A percentile compares a stretch with the other conserved stretches of the same genome.
Conservation (phyloP, 768 basidiomycete genomes). For the Suillus plorans region DNA sequence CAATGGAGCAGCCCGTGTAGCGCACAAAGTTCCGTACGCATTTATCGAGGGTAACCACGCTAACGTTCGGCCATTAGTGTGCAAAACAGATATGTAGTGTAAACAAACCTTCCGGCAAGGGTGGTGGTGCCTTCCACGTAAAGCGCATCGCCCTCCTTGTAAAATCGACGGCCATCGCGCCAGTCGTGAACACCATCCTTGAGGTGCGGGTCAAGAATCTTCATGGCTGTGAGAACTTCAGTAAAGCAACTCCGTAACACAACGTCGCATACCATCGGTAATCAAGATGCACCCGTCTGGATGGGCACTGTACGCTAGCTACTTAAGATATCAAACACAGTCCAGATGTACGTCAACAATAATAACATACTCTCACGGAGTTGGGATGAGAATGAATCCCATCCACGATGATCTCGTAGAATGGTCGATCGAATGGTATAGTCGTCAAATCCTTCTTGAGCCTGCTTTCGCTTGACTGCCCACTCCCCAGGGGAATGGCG, state of each 20-base stretch:
- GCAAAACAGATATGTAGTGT: slow-evolving; percentile 2
- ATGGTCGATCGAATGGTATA: slow-evolving; percentile 62
- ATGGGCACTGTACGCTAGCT: slow-evolving; percentile 83
- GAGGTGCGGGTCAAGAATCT: slow-evolving; percentile 81
- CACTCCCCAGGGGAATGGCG: slow-evolving; percentile 15
- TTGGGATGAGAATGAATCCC: slow-evolving; percentile 91
- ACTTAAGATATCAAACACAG: slow-evolving; percentile 6
- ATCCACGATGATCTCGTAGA: slow-evolving; percentile 88
- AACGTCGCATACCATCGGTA: slow-evolving; percentile 68
- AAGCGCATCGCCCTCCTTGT: slow-evolving; percentile 79
- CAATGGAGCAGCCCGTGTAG: slow-evolving; percentile 82
- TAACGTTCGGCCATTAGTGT: slow-evolving; percentile 25
- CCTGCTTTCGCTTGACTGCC: slow-evolving; percentile 36
- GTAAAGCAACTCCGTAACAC: neutral
- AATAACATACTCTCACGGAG: slow-evolving; percentile 68
- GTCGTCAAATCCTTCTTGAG: slow-evolving; percentile 48
- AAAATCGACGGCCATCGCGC: slow-evolving; percentile 78
- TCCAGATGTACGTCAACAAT: neutral
- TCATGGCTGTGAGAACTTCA: slow-evolving; percentile 57
- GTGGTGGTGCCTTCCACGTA: slow-evolving; percentile 85
- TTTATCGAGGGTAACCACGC: slow-evolving; percentile 79
- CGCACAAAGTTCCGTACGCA: slow-evolving; percentile 83
- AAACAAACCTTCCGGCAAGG: slow-evolving; percentile 77
- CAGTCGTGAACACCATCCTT: slow-evolving; percentile 85
- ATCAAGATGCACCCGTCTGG: slow-evolving; percentile 87